phyloP scores from a whole-genome alignment of 1,139 yeast species.

The Meyerozyma athensensis region DNA sequence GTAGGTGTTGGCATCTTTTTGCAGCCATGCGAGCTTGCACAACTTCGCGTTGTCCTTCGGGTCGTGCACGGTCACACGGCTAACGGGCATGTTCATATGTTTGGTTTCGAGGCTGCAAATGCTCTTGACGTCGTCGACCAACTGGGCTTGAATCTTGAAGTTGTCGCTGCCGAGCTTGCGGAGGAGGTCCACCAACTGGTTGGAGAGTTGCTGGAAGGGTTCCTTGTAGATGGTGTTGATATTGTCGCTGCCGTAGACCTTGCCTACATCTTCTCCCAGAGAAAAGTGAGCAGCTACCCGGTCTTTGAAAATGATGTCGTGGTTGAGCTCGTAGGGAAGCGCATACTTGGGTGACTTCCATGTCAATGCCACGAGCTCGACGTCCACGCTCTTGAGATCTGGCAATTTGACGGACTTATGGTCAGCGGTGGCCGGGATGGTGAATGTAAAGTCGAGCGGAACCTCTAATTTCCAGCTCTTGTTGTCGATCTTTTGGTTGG shows the following conservation, averaged over 20 bases:
- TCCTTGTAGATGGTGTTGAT: conserved; percentile 20
- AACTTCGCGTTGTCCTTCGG: background rate
- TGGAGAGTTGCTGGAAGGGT: conserved; percentile 19
- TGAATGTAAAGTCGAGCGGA: conserved; percentile 22
- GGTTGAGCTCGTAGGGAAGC: conserved; percentile 20
- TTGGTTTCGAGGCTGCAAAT: conserved; percentile 27
- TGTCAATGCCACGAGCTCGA: conserved; percentile 19
- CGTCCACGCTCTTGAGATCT: conserved; percentile 12
- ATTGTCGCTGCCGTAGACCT: conserved; percentile 20
- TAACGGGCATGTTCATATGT: conserved; percentile 20
- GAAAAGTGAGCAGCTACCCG: conserved; percentile 3
- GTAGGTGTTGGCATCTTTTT: background rate
- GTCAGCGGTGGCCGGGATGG: conserved; percentile 9
- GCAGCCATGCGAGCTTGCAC: background rate
- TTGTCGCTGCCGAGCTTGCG: conserved; percentile 22
- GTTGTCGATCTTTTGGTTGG: conserved; percentile 9
- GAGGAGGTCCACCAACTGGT: conserved; percentile 18
- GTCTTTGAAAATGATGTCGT: conserved; percentile 18
- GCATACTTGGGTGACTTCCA: conserved; percentile 15
- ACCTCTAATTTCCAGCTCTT: conserved; percentile 26
- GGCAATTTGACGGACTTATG: conserved; percentile 9
- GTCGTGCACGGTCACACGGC: conserved; percentile 11
- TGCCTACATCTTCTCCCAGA: conserved; percentile 8
- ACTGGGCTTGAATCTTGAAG: conserved; percentile 25
- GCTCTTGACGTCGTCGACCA: conserved; percentile 29